Percentiles rank a stretch among this genome's conserved stretches.
Conservation (phyloP, 352 stramenopile genomes). For the Salisapilia sapeloensis region DNA sequence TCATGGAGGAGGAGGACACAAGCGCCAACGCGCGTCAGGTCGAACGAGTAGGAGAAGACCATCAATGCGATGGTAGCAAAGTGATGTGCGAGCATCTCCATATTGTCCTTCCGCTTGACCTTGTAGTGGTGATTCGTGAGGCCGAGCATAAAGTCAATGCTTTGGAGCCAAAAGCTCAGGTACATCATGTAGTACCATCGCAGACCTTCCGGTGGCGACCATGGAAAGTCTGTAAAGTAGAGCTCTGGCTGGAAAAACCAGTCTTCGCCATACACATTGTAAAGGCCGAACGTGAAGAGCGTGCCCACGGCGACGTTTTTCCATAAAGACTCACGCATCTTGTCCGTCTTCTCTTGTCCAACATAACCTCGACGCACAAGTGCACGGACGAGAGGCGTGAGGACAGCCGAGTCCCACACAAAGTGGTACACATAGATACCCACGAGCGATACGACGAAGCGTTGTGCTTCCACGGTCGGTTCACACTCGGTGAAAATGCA, state of each 20-base stretch:
- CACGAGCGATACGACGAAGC: slow-evolving; percentile 29
- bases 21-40: slow-evolving; percentile 48
- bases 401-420: slow-evolving; percentile 38
- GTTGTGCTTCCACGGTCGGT: slow-evolving; percentile 24
- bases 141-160: slow-evolving; percentile 74
- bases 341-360: slow-evolving; percentile 45
- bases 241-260: slow-evolving; percentile 60
- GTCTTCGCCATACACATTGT: slow-evolving; percentile 35
- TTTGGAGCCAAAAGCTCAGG: slow-evolving; percentile 65
- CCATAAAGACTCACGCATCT: slow-evolving; percentile 71
- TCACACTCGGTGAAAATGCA: slow-evolving; percentile 57
- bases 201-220: slow-evolving; percentile 18
- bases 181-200: slow-evolving; percentile 82
- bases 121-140: slow-evolving; percentile 66
- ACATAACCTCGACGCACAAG: slow-evolving; percentile 22
- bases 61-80: slow-evolving; percentile 63
- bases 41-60: slow-evolving; percentile 54
- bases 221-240: slow-evolving; percentile 48
- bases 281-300: slow-evolving; percentile 40
- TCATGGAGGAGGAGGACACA: slow-evolving; percentile 77
- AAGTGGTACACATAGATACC: slow-evolving; percentile 61
- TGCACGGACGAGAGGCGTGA: slow-evolving; percentile 25
- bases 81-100: slow-evolving; percentile 69
- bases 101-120: slow-evolving; percentile 71
- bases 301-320: slow-evolving; percentile 59